Evolutionary conservation across 805 yeast species (phyloP).

Genomic region (Helenozyma rhizophorensis): DNA sequence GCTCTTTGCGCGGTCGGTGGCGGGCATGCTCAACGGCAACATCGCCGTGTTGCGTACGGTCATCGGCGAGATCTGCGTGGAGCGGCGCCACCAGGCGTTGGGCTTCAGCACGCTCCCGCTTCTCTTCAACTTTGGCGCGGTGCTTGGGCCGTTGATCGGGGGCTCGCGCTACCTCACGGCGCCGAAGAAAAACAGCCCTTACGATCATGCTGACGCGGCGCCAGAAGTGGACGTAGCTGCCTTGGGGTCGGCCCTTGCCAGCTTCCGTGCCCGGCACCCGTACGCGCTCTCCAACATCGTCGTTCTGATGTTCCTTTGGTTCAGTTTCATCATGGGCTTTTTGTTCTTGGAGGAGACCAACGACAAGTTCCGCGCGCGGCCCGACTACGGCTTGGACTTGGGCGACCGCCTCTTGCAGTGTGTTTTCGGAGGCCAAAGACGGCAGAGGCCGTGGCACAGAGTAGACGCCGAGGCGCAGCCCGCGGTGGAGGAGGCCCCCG

Average conservation of each 20-base stretch:
- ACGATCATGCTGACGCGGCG: slow-evolving; percentile 2
- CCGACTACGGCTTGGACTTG: slow-evolving; percentile 42
- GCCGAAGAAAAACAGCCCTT: slow-evolving; percentile 27
- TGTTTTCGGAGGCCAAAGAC: slow-evolving; percentile 16
- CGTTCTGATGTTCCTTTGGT: slow-evolving; percentile 33
- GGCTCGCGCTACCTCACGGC: slow-evolving; percentile 47
- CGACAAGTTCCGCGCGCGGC: slow-evolving; percentile 29
- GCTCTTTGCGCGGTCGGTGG: slow-evolving; percentile 45
- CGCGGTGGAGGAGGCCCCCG: no score
- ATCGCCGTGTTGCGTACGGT: slow-evolving; percentile 60
- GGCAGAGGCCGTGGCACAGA: slow-evolving; percentile 20
- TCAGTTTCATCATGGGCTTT: slow-evolving; percentile 34
- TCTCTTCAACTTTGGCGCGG: slow-evolving; percentile 56
- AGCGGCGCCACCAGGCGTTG: slow-evolving; percentile 55
- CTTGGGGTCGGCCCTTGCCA: slow-evolving; percentile 4
- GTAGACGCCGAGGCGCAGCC: background rate
- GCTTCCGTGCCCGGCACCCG: slow-evolving; percentile 37
- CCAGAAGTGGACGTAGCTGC: background rate
- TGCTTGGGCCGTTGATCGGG: slow-evolving; percentile 58
- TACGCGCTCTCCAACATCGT: slow-evolving; percentile 52
- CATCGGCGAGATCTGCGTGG: slow-evolving; percentile 56
- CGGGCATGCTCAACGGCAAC: slow-evolving; percentile 62
- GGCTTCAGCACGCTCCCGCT: slow-evolving; percentile 62
- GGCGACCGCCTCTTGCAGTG: slow-evolving; percentile 33
- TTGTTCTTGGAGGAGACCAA: slow-evolving; percentile 55